Conservation (phyloP, 768 basidiomycete species). For the Dentipellis sp. region DNA sequence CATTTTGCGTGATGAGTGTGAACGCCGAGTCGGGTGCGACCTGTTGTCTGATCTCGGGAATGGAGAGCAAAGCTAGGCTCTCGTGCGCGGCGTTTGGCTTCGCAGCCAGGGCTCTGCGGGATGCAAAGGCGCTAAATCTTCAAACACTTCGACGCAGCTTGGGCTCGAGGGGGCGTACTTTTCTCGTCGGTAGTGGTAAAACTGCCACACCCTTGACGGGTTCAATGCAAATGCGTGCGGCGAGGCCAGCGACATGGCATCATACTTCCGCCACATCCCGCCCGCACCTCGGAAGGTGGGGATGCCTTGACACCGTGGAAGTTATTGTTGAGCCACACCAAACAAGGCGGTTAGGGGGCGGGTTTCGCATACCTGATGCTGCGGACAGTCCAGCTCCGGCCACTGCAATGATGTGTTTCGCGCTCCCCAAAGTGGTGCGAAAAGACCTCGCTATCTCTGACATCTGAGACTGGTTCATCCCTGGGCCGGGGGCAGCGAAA, state of each 20-base stretch:
- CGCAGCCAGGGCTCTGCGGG: conserved; percentile 16
- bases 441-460: neutral
- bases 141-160: neutral
- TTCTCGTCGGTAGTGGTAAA: conserved; percentile 9
- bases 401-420: conserved; percentile 30
- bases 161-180: neutral
- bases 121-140: neutral
- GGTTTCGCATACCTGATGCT: conserved; percentile 18
- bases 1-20: conserved; percentile 51
- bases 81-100: conserved; percentile 48
- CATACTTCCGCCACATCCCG: conserved; percentile 7
- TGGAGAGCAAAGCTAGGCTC: conserved; percentile 37
- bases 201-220: conserved; percentile 8
- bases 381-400: conserved; percentile 59
- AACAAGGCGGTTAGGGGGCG: neutral
- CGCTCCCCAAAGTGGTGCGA: neutral
- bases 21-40: conserved; percentile 28
- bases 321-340: neutral
- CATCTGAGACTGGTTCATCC: neutral
- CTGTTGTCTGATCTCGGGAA: conserved; percentile 26
- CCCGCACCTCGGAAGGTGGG: conserved; percentile 15
- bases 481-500: neutral
- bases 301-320: conserved; percentile 15
- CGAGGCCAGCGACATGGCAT: conserved; percentile 4
- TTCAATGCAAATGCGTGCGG: conserved; percentile 3